A percentile compares a stretch with the other conserved stretches of the same genome.
Evolutionary conservation across 73 alveolate genomes (phyloP).

Genomic region (Halteria grandinella): DNA sequence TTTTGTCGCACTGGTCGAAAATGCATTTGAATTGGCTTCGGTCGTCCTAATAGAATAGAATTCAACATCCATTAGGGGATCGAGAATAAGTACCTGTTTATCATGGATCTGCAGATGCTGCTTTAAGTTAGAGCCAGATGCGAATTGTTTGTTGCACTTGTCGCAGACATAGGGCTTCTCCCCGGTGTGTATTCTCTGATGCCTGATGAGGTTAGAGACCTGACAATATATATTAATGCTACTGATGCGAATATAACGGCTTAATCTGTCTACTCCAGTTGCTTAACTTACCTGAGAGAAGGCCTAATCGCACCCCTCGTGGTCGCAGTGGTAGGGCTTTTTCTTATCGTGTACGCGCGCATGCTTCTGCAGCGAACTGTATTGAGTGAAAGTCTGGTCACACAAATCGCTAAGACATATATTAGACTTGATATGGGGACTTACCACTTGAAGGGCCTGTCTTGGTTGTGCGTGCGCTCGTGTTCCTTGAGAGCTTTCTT

Average conservation of each 20-base stretch:
- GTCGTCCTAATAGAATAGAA: slow-evolving; percentile 16
- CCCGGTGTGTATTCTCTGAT: slow-evolving; percentile 90
- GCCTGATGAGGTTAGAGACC: slow-evolving; percentile 91
- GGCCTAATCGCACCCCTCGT: slow-evolving; percentile 57
- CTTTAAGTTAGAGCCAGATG: slow-evolving; percentile 66
- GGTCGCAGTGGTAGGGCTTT: slow-evolving; percentile 56
- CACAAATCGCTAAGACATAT: slow-evolving; percentile 14
- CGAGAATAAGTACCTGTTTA: neutral
- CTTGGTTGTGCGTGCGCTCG: slow-evolving; percentile 49
- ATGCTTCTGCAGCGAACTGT: slow-evolving; percentile 56
- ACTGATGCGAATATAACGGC: neutral
- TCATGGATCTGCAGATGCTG: slow-evolving; percentile 57
- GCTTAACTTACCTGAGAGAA: slow-evolving; percentile 53
- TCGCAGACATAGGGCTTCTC: slow-evolving; percentile 89
- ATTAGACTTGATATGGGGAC: neutral
- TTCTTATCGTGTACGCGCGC: slow-evolving; percentile 64
- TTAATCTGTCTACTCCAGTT: neutral
- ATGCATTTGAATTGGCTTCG: slow-evolving; percentile 50
- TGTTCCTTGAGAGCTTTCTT: slow-evolving; percentile 57
- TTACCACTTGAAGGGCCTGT: slow-evolving; percentile 57
- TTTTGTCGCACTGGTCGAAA: slow-evolving; percentile 51
- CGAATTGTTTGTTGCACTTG: slow-evolving; percentile 48
- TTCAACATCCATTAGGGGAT: neutral
- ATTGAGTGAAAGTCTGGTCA: slow-evolving; percentile 55
- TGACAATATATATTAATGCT: neutral